Percentiles rank a stretch among this genome's conserved stretches.
These are phyloP conservation scores for Lenzites betulinus DNA, from an alignment of 768 basidiomycete species.

Conservation along the genomic window DNA sequence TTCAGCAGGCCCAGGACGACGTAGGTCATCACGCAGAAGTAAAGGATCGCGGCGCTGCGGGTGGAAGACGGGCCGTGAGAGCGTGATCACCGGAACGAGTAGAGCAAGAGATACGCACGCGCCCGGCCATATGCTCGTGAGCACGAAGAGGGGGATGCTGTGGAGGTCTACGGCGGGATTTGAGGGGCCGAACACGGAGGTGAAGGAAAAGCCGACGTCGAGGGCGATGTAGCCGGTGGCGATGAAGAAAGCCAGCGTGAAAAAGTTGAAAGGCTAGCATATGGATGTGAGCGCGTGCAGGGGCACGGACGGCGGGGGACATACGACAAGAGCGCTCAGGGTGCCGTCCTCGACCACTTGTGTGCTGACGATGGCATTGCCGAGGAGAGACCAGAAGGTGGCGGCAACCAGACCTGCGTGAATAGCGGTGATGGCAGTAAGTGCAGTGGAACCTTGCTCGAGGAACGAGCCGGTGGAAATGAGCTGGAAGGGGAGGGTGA, in stretches of 20 bases:
- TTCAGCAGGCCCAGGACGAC: slow-evolving; percentile 76
- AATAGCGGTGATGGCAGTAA: slow-evolving; percentile 73
- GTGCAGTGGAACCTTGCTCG: slow-evolving; percentile 69
- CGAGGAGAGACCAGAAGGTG: slow-evolving; percentile 79
- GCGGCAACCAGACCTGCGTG: slow-evolving; percentile 78
- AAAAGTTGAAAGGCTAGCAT: slow-evolving; percentile 60
- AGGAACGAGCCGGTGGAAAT: slow-evolving; percentile 80
- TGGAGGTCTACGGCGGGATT: slow-evolving; percentile 56
- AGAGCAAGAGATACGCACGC: slow-evolving; percentile 47
- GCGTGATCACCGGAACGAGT: neutral
- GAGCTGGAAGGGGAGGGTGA: slow-evolving; percentile 79
- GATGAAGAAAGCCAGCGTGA: slow-evolving; percentile 62
- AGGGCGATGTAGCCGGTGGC: slow-evolving; percentile 83
- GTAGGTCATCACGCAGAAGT: slow-evolving; percentile 76
- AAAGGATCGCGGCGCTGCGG: slow-evolving; percentile 62
- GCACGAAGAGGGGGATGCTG: slow-evolving; percentile 77
- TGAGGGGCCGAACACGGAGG: slow-evolving; percentile 59
- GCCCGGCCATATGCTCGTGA: slow-evolving; percentile 80
- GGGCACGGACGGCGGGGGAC: neutral
- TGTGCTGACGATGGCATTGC: slow-evolving; percentile 77
- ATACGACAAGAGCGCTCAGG: slow-evolving; percentile 40
- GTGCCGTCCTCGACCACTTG: slow-evolving; percentile 95
- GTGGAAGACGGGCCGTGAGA: slow-evolving; percentile 1
- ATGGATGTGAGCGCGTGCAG: neutral
- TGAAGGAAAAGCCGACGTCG: slow-evolving; percentile 75